Base-by-base conservation (phyloP, 306 rosid species). In the Benincasa hispida region DNA sequence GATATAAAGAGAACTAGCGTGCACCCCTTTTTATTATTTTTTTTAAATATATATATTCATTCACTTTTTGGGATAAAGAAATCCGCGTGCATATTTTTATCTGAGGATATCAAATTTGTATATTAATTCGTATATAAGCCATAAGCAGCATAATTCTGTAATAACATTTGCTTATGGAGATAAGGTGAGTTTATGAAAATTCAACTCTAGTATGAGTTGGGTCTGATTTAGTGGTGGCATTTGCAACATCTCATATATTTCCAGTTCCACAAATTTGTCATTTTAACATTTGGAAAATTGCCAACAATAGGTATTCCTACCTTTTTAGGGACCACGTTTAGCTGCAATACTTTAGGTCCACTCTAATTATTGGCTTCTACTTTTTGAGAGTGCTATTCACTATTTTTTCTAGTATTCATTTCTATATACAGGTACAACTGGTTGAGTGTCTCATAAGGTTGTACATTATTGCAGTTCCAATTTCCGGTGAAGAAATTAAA, bases 311-410 rank as follows among this genome's bases (percentile, higher is more conserved):
- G 60, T 72, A 72, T 72, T 14, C 10, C 17, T 22, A 28, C 4
- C 61, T n/a, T 48, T 70, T 50, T 28, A 50, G 61, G 76, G 76
- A 30, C 76, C 61, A 72, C 76, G 27, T 72, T 50, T 72, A 72
- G 76, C 76, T 28, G 58, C 76, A 72, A 72, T 50, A 19, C 28
- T 48, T 72, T 48, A 72, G 76, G 76, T 72, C 60, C 76, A 51
- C 76, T 72, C 57, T 50, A 72, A 51, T 72, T 50, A 72, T 72
- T 72, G 76, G 76, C 47, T 72, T 72, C 60, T 51, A 48, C 76
- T 48, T 50, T 72, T 28, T 51, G 47, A 72, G 61, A 72, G 45
- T 72, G 61, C 76, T 28, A 45, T 9, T 51, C 60, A 30, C 76
- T 72, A 50, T 72, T 47, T 70, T 13, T 39, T 67, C 74, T 67